phyloP scores from a whole-genome alignment of 257 asterid species.

The Lycium ferocissimum region DNA sequence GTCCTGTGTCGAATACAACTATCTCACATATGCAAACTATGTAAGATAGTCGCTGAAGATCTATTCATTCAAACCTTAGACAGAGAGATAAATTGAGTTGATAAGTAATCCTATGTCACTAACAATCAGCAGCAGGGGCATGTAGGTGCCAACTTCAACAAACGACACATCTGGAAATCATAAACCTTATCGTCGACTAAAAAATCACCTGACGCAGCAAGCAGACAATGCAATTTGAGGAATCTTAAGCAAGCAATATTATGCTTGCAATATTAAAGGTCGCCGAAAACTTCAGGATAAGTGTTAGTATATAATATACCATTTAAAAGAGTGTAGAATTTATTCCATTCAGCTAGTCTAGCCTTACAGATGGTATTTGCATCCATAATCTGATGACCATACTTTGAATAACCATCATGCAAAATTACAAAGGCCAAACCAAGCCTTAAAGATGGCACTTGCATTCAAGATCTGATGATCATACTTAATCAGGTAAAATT shows the following conservation, averaged over 20 bases:
- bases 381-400: constrained; percentile 38
- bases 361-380: background rate
- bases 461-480: constrained; percentile 40
- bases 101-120: background rate
- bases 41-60: background rate
- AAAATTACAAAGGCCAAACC: constrained; percentile 22
- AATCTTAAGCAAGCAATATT: background rate
- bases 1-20: background rate
- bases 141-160: background rate
- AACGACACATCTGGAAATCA: background rate
- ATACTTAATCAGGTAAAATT: constrained; percentile 16
- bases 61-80: background rate
- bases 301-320: constrained; percentile 2
- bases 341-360: constrained; percentile 19
- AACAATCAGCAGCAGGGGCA: background rate
- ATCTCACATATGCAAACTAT: background rate
- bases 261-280: background rate
- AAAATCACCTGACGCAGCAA: background rate
- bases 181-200: background rate
- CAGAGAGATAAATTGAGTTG: background rate
- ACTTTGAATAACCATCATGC: background rate
- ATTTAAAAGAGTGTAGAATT: background rate
- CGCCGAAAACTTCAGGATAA: background rate
- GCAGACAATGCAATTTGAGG: background rate
- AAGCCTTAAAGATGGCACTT: constrained; percentile 17